A percentile compares a stretch with the other conserved stretches of the same genome.
These are phyloP conservation scores for Grosmannia penicillata DNA, from an alignment of 2,329 filamentous ascomycete genomes.

Conservation along the genomic window DNA sequence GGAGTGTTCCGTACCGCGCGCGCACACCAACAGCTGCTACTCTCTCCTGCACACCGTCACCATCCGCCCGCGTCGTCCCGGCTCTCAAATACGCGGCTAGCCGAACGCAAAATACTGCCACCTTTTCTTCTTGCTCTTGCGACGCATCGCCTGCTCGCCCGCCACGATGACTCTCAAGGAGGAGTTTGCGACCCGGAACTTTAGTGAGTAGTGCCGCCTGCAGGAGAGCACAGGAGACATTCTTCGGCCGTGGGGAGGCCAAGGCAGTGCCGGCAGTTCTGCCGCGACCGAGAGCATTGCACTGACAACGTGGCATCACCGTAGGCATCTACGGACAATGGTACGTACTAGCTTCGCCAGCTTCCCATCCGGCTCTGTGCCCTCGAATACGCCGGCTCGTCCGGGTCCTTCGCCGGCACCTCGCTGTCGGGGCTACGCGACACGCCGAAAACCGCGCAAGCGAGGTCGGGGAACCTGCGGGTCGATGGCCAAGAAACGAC, in stretches of 20 bases:
- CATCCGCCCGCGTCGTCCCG: too few species aligned
- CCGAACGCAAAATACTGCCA: too few species aligned
- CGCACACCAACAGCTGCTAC: too few species aligned
- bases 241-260: conserved; percentile 2
- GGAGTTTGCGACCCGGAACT: conserved; percentile 59
- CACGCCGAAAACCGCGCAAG: neutral
- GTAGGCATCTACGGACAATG: conserved; percentile 64
- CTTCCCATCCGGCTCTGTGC: neutral
- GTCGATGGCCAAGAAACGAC: neutral
- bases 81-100: too few species aligned
- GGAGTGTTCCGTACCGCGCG: too few species aligned
- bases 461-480: too few species aligned
- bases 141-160: too few species aligned
- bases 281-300: neutral
- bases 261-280: neutral
- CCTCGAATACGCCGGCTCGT: neutral
- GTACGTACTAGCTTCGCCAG: conserved; percentile 28
- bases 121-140: too few species aligned
- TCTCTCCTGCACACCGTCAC: too few species aligned
- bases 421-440: neutral
- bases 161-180: conserved; percentile 41
- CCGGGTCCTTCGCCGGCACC: neutral
- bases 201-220: conserved; percentile 33
- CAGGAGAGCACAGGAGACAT: neutral
- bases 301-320: conserved; percentile 7